Base-by-base conservation (phyloP, 2,329 filamentous ascomycete species). In the Chaetomium olivaceum region DNA sequence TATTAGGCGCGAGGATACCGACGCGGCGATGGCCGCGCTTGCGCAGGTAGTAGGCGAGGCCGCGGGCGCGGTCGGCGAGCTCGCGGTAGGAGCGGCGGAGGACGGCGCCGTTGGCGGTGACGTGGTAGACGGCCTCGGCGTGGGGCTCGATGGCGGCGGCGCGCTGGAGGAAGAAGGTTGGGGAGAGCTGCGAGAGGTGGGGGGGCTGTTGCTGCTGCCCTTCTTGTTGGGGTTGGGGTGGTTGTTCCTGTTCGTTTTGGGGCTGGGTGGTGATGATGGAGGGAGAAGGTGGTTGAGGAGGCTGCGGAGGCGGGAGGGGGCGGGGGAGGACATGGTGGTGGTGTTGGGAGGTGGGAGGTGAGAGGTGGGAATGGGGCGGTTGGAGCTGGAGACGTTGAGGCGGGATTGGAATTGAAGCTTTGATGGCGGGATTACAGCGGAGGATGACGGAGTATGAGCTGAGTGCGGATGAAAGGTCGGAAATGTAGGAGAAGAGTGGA, bases 1-100 rank as follows among this genome's bases (percentile, higher is more conserved):
- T 99, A 76, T 99, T 99, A 3, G 95, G 91, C 9, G 88, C 89
- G 12, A 99, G 82, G 57, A 99, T 89, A 7, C 95, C 95, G 6
- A 98, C 90, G 66, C 91, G 85, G 73, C 87, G 89, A 73, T 87
- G 88, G 4, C 85, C 84, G 74, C 91, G 87, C 76, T 91, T 91
- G 71, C 86, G 85, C 64, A 99, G 76, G 76, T 90, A 98, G 78
- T 96, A 98, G 16, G 93, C 93, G 21, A 99, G 81, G 0, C 94
- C 95, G 51, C 91, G 82, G 3, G 93, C 91, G 52, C 95, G 91
- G 74, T 97, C 91, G 19, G 95, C 91, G 66, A 93, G 88, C 73
- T 95, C 89, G 65, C 83, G 81, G 76, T 99, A 99, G 2, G 86
- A 89, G 65, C 93, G 87, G 39, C 90, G 86, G 39, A 98, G 80